Evolutionary conservation across 805 yeast genomes (phyloP), one percentile per base, ranked within the genome.

Genomic region (Yarrowia sp.): DNA sequence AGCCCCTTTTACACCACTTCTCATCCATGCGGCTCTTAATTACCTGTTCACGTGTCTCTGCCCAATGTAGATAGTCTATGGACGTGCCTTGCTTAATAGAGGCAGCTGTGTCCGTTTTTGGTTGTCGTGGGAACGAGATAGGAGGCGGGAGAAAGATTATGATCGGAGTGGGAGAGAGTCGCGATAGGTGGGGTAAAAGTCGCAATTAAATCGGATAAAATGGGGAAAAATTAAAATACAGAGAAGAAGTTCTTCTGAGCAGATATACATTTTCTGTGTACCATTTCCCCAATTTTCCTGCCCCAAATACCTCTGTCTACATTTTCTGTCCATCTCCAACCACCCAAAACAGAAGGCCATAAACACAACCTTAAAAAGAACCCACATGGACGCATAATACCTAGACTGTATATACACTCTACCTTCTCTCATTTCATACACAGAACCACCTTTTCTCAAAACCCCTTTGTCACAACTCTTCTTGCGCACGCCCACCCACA

Each of bases 71-170:
- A 5, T 4, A 16, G 6, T 6, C 14, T 7, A 19, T 17, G n/a
- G 14, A 32, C 54, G 54, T 48, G 54, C 54, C 54, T 48, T 48
- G 54, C 54, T 19, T 48, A 12, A 30, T 6, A 32, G 38, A 48
- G 54, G 54, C 54, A 48, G 26, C 26, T 11, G 7, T 12, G 38
- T 19, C 54, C 54, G 38, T 8, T 5, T 10, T 9, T 16, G 54
- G 54, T 48, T 48, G 26, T 19, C 38, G 7, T 4, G 21, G 54
- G 16, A 48, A 48, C 54, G 49, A 24, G 14, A 24, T 16, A 24
- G 49, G 21, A 14, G n/a, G 26, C 8, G 9, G 6, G 30, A 19
- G 9, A 16, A 30, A 16, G 48, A n/a, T n/a, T n/a, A n/a, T n/a
- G n/a, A n/a, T n/a, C n/a, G n/a, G n/a, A n/a, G n/a, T n/a, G n/a